phyloP scores from a whole-genome alignment of 1,139 yeast genomes.

The Debaryomyces psychrophilus region DNA sequence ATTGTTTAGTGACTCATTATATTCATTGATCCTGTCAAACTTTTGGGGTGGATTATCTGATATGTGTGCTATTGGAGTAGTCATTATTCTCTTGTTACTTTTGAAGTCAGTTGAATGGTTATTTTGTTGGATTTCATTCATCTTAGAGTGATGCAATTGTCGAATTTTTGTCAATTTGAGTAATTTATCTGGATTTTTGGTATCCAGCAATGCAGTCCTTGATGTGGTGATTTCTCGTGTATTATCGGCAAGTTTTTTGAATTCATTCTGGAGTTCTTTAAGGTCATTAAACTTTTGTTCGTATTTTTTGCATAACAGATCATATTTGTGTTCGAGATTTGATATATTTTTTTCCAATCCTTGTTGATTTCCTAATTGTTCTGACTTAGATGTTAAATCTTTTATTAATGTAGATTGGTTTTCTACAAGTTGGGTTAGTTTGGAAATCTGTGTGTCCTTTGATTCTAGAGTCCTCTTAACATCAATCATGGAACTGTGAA shows the following conservation, averaged over 20 bases:
- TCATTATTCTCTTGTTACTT: constrained; percentile 31
- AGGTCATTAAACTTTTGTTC: constrained; percentile 31
- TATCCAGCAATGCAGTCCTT: background rate
- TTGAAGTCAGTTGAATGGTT: constrained; percentile 10
- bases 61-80: constrained; percentile 28
- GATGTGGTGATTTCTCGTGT: background rate
- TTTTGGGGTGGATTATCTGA: background rate
- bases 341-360: constrained; percentile 20
- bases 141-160: constrained; percentile 32
- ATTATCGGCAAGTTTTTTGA: constrained; percentile 23
- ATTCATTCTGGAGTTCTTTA: constrained; percentile 28
- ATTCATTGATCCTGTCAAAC: constrained; percentile 11
- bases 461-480: background rate
- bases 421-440: constrained; percentile 5
- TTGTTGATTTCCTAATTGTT: constrained; percentile 12
- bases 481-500: constrained; percentile 1
- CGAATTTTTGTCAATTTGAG: constrained; percentile 29
- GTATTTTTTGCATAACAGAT: constrained; percentile 28
- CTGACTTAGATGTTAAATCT: background rate
- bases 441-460: constrained; percentile 3
- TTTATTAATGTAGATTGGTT: constrained; percentile 2
- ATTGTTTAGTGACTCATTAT: constrained; percentile 20
- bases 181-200: background rate
- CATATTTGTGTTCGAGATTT: constrained; percentile 24
- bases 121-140: constrained; percentile 24